Evolutionary conservation across 306 rosid genomes (phyloP).

Genomic region (Sechiopsis laciniata): DNA sequence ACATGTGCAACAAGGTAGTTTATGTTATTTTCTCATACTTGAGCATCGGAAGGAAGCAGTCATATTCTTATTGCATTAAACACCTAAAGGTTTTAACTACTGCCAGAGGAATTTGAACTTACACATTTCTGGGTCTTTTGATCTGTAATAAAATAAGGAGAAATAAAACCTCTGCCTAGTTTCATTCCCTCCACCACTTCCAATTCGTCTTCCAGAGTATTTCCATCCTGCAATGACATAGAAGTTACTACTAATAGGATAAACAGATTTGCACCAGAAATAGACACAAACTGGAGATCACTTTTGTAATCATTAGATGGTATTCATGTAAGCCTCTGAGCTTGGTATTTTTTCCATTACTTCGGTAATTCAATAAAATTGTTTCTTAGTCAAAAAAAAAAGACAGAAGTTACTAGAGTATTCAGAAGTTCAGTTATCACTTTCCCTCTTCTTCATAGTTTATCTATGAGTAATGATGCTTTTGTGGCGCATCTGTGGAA

Average conservation of each 20-base stretch:
- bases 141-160: constrained; percentile 87
- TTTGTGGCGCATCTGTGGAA: no score
- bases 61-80: not conserved
- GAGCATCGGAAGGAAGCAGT: not conserved
- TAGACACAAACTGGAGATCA: no score
- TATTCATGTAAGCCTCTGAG: no score
- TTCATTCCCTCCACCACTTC: constrained; percentile 99
- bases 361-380: no score
- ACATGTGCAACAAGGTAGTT: not conserved
- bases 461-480: no score
- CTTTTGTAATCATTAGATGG: no score
- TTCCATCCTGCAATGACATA: constrained; percentile 64
- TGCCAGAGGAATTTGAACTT: constrained; percentile 26
- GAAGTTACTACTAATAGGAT: constrained; percentile 22
- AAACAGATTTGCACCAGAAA: no score
- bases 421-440: constrained; percentile 11
- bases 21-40: not conserved
- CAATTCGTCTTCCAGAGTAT: constrained; percentile 83
- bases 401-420: constrained; percentile 20
- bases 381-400: no score
- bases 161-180: constrained; percentile 71
- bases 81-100: not conserved
- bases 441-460: no score
- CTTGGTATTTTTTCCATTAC: no score
- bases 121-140: constrained; percentile 88